Evolutionary conservation across 345 rosid genomes (phyloP).

Genomic region (Moricandia arvensis): DNA sequence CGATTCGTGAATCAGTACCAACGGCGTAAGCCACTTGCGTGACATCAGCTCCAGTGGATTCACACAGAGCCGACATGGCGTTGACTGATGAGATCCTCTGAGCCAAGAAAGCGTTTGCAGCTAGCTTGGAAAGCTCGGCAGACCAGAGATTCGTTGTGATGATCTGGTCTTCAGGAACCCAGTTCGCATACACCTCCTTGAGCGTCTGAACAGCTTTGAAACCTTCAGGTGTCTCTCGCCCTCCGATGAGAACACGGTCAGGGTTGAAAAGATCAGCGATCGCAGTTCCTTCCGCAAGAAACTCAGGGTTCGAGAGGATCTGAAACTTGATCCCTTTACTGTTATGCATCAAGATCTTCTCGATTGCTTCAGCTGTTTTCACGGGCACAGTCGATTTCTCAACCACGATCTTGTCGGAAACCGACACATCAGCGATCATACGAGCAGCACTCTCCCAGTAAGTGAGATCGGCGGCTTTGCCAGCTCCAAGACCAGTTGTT

Average conservation of each 20-base stretch:
- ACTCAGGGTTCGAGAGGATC: constrained; percentile 89
- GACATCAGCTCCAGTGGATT: constrained; percentile 85
- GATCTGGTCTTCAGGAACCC: constrained; percentile 78
- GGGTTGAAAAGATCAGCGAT: constrained; percentile 69
- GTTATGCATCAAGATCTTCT: constrained; percentile 84
- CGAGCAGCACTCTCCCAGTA: constrained; percentile 98
- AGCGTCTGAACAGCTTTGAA: constrained; percentile 65
- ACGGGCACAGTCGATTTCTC: constrained; percentile 96
- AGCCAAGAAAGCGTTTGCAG: constrained; percentile 93
- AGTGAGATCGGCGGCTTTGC: constrained; percentile 93
- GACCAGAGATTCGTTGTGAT: constrained; percentile 92
- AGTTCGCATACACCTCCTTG: constrained; percentile 78
- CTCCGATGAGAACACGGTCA: constrained; percentile 86
- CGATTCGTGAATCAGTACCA: constrained; percentile 82
- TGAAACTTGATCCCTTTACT: constrained; percentile 91
- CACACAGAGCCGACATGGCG: constrained; percentile 90
- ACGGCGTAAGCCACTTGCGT: constrained; percentile 78
- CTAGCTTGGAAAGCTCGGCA: constrained; percentile 91
- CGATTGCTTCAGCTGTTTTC: constrained; percentile 91
- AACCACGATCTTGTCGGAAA: constrained; percentile 81
- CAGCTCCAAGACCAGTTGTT: constrained; percentile 89
- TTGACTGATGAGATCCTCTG: constrained; percentile 92
- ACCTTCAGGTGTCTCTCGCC: constrained; percentile 88
- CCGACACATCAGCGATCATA: constrained; percentile 89
- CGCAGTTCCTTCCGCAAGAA: constrained; percentile 95